These are phyloP conservation scores for Baudoinia panamericana DNA, from an alignment of 495 filamentous ascomycete species.

Conservation along the genomic window DNA sequence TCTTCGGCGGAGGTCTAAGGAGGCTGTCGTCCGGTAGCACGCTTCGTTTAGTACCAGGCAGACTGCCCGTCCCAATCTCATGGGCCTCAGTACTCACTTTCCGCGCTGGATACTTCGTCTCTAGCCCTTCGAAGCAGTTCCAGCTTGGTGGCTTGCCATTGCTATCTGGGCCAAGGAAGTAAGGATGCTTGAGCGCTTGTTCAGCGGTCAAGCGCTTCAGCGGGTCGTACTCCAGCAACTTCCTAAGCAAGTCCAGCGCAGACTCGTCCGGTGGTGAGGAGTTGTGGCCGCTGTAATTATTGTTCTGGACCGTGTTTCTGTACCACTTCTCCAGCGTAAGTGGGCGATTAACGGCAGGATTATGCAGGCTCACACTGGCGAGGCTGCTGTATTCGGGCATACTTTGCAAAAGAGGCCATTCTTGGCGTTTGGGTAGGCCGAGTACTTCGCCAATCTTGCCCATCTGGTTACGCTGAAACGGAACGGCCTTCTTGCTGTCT, in stretches of 20 bases:
- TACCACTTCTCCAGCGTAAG: constrained; percentile 53
- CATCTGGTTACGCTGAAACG: constrained; percentile 97
- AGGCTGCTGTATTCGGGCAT: constrained; percentile 77
- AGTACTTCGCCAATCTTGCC: constrained; percentile 95
- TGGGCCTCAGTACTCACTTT: constrained; percentile 89
- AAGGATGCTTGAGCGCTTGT: constrained; percentile 73
- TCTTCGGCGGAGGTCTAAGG: constrained; percentile 47
- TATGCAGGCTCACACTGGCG: constrained; percentile 42
- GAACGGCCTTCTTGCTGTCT: constrained; percentile 93
- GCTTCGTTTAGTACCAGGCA: constrained; percentile 85
- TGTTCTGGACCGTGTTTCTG: constrained; percentile 44
- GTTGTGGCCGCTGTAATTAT: constrained; percentile 40
- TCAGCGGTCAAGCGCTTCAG: constrained; percentile 74
- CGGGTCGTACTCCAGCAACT: constrained; percentile 85
- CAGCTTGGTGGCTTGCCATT: constrained; percentile 42
- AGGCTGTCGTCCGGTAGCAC: constrained; percentile 75
- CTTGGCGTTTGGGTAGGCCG: constrained; percentile 75
- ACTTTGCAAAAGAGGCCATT: constrained; percentile 66
- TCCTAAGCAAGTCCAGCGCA: constrained; percentile 67
- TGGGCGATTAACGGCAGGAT: constrained; percentile 32
- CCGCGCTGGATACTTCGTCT: constrained; percentile 76
- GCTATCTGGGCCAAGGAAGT: constrained; percentile 49
- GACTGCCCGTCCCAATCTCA: constrained; percentile 73
- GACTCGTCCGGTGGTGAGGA: constrained; percentile 50
- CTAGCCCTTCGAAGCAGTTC: constrained; percentile 85